Evolutionary conservation across 768 basidiomycete genomes (phyloP).

Genomic region (Gloeophyllum trabeum): DNA sequence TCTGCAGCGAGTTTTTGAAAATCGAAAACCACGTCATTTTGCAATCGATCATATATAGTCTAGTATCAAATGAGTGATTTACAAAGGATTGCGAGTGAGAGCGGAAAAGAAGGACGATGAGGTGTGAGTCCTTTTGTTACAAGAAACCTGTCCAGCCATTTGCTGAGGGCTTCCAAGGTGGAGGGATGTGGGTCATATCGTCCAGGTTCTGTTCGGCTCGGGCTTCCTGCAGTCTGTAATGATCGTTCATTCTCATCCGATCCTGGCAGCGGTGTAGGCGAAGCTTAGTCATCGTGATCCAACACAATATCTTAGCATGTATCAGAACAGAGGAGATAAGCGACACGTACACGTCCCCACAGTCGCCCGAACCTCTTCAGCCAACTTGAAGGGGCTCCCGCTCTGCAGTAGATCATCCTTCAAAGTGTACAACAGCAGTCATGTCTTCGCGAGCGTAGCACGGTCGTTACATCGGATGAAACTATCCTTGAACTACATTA

Average conservation of each 20-base stretch:
- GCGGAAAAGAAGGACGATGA: no score
- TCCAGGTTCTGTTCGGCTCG: slow-evolving; percentile 71
- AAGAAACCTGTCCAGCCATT: no score
- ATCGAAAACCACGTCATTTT: no score
- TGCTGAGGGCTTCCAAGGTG: slow-evolving; percentile 24
- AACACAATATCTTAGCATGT: not conserved
- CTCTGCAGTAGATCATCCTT: slow-evolving; percentile 80
- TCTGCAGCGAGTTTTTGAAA: no score
- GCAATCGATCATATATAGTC: no score
- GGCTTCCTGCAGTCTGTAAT: slow-evolving; percentile 65
- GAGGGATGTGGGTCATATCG: slow-evolving; percentile 57
- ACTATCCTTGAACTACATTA: slow-evolving; percentile 86
- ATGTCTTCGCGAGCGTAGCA: slow-evolving; percentile 78
- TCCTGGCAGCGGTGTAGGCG: slow-evolving; percentile 69
- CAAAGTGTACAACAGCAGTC: slow-evolving; percentile 87
- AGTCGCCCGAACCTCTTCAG: slow-evolving; percentile 73
- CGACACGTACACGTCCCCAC: slow-evolving; percentile 61
- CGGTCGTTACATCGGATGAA: slow-evolving; percentile 94
- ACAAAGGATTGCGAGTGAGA: no score
- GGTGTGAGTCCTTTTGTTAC: no score
- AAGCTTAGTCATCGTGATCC: slow-evolving; percentile 80
- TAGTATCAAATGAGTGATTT: no score
- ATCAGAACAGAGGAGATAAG: slow-evolving; percentile 1
- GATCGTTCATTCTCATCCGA: slow-evolving; percentile 67
- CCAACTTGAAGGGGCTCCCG: slow-evolving; percentile 75